Conservation (phyloP, 164 flowering plant genomes). For the Nymphaea thermarum region DNA sequence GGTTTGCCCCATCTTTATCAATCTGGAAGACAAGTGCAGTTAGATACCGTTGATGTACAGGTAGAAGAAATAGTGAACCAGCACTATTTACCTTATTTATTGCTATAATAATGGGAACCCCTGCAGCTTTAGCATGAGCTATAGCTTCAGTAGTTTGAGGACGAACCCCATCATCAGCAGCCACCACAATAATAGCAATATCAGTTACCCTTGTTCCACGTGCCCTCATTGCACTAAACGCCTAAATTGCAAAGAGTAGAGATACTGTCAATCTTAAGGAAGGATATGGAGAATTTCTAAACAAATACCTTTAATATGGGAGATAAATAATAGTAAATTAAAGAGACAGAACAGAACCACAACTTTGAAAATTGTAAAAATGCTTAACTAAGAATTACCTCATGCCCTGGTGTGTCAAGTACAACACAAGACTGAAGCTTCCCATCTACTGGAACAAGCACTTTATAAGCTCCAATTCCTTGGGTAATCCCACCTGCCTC, state of each 20-base stretch:
- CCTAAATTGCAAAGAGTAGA: slow-evolving; percentile 22
- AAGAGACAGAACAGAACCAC: neutral
- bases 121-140: slow-evolving; percentile 97
- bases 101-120: slow-evolving; percentile 82
- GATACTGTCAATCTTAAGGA: neutral
- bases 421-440: slow-evolving; percentile 70
- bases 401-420: slow-evolving; percentile 97
- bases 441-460: slow-evolving; percentile 73
- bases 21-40: slow-evolving; percentile 33
- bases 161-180: slow-evolving; percentile 97
- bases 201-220: slow-evolving; percentile 97
- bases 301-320: neutral
- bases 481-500: slow-evolving; percentile 99
- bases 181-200: slow-evolving; percentile 91
- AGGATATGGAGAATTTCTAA: neutral
- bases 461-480: slow-evolving; percentile 95
- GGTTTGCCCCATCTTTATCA: slow-evolving; percentile 91
- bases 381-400: slow-evolving; percentile 35
- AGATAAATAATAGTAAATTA: neutral
- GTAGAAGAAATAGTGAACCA: neutral
- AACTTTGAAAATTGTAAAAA: neutral
- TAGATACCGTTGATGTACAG: neutral
- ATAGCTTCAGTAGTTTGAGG: slow-evolving; percentile 97
- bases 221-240: slow-evolving; percentile 99
- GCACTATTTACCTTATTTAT: slow-evolving; percentile 59